A percentile compares a stretch with the other conserved stretches of the same genome.
Conservation (phyloP, 345 rosid species). For the Salix brachista region DNA sequence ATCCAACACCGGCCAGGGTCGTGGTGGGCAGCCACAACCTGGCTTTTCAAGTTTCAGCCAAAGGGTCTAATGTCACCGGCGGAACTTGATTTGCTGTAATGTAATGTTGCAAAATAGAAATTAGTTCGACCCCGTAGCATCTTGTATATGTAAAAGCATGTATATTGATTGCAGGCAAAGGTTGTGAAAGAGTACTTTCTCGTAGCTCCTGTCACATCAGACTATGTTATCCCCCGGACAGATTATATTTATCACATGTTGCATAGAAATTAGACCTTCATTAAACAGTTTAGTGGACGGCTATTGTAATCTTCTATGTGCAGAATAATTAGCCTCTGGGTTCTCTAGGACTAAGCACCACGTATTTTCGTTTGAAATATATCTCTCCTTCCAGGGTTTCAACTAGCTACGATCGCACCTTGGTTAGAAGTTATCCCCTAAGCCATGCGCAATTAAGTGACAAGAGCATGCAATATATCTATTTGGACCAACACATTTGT, state of each 20-base stretch:
- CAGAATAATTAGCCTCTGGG: background rate
- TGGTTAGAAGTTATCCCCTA: background rate
- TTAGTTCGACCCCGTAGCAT: slow-evolving; percentile 6
- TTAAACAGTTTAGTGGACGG: slow-evolving; percentile 3
- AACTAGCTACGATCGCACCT: background rate
- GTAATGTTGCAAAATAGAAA: slow-evolving; percentile 7
- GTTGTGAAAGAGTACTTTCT: background rate
- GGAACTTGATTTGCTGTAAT: background rate
- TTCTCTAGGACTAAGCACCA: background rate
- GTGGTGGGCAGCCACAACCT: slow-evolving; percentile 39
- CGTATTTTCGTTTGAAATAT: background rate
- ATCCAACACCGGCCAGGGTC: slow-evolving; percentile 29
- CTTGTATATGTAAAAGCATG: slow-evolving; percentile 20
- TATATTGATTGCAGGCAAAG: slow-evolving; percentile 14
- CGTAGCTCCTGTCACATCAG: slow-evolving; percentile 1
- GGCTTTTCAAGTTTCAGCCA: slow-evolving; percentile 30
- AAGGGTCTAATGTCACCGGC: slow-evolving; percentile 4
- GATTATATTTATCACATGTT: slow-evolving; percentile 7
- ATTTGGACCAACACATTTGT: no score
- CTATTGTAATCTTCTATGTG: slow-evolving; percentile 1
- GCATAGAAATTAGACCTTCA: slow-evolving; percentile 1
- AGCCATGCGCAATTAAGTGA: background rate
- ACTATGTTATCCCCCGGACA: background rate
- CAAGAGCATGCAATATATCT: background rate
- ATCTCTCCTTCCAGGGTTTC: background rate